Conservation (phyloP, 192 early-diverging fungal genomes). For the Geranomyces variabilis region DNA sequence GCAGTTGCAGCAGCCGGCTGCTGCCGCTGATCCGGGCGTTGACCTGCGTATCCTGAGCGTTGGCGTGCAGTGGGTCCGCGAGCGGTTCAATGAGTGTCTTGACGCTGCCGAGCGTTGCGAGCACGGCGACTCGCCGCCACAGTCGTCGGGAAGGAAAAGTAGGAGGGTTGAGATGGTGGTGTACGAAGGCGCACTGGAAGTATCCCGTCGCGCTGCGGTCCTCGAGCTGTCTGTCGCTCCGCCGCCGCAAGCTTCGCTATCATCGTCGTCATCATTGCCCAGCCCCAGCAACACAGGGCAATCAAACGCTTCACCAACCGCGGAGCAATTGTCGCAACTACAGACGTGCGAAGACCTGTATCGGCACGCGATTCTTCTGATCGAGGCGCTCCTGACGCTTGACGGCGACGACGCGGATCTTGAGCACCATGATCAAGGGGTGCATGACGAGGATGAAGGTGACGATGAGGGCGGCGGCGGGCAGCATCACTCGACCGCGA, state of each 20-base stretch:
- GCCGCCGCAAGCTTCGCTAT: background rate
- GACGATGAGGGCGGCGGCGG: slow-evolving; percentile 4
- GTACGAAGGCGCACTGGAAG: slow-evolving; percentile 49
- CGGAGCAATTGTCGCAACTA: background rate
- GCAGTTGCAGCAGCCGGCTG: no score
- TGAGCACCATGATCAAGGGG: background rate
- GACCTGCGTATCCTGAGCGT: slow-evolving; percentile 52
- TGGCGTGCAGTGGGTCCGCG: slow-evolving; percentile 87
- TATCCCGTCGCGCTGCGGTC: slow-evolving; percentile 38
- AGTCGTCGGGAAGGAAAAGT: background rate
- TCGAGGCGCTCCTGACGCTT: slow-evolving; percentile 43
- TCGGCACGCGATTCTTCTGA: slow-evolving; percentile 46
- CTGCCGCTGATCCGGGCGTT: slow-evolving; percentile 1
- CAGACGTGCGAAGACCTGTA: slow-evolving; percentile 40
- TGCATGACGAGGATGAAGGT: background rate
- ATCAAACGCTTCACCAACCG: no score
- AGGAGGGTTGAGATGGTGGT: slow-evolving; percentile 43
- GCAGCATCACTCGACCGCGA: background rate
- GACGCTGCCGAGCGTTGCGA: slow-evolving; percentile 69
- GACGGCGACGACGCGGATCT: slow-evolving; percentile 10
- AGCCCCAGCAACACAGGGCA: background rate
- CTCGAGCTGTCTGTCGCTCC: slow-evolving; percentile 27
- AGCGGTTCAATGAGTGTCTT: slow-evolving; percentile 87
- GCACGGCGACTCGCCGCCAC: background rate
- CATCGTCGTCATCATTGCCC: background rate